These are phyloP conservation scores for Cystobasidium tubakii DNA, from an alignment of 768 basidiomycete species.

Conservation along the genomic window DNA sequence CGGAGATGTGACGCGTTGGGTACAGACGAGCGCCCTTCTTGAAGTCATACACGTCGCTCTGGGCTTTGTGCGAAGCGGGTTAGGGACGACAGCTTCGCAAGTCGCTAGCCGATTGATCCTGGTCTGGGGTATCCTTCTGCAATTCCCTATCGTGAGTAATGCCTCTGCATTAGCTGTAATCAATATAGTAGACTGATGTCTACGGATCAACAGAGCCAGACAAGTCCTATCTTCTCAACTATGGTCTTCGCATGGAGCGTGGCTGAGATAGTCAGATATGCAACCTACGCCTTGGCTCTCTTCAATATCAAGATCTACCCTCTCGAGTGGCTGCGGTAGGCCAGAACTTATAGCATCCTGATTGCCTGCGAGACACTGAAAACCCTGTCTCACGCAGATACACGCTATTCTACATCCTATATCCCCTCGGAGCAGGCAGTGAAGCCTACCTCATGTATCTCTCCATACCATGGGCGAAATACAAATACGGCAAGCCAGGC, in stretches of 20 bases:
- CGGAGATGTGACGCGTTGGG: slow-evolving; percentile 54
- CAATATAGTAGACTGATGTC: not conserved
- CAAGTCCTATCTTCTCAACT: slow-evolving; percentile 72
- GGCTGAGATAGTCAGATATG: slow-evolving; percentile 85
- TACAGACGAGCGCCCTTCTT: slow-evolving; percentile 75
- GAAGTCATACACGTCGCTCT: slow-evolving; percentile 76
- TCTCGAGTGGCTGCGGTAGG: slow-evolving; percentile 50
- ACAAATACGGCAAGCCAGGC: slow-evolving; percentile 41
- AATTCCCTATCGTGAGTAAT: slow-evolving; percentile 58
- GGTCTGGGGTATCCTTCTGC: slow-evolving; percentile 74
- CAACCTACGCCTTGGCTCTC: slow-evolving; percentile 71
- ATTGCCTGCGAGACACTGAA: too few relatives aligned
- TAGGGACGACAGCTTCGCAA: slow-evolving; percentile 69
- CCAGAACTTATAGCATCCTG: not conserved
- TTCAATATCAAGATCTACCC: slow-evolving; percentile 54
- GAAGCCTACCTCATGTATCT: slow-evolving; percentile 79
- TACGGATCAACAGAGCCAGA: slow-evolving; percentile 52
- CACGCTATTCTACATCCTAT: slow-evolving; percentile 87
- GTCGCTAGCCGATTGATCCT: slow-evolving; percentile 73
- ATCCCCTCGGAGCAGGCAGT: slow-evolving; percentile 82
- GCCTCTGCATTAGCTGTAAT: too few relatives aligned
- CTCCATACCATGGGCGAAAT: slow-evolving; percentile 58
- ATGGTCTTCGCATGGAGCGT: slow-evolving; percentile 91
- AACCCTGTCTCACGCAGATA: slow-evolving; percentile 62
- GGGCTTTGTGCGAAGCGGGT: slow-evolving; percentile 70